Evolutionary conservation across 1,284 basidiomycete genomes (phyloP).

Genomic region (Ceratobasidium sp.): DNA sequence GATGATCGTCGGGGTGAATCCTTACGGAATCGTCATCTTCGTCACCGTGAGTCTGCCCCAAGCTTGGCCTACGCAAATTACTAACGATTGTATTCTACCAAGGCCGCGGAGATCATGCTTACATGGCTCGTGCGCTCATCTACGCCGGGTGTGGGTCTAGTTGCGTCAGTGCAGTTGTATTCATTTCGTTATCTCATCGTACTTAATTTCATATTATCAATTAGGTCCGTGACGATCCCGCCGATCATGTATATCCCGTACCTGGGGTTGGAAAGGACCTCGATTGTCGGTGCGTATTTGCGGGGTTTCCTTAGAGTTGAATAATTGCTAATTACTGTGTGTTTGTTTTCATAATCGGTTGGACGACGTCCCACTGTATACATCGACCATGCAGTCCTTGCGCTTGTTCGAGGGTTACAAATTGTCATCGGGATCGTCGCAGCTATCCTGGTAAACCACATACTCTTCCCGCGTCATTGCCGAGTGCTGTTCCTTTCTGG

Average conservation of each 20-base stretch:
- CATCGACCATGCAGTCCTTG: slow-evolving; percentile 54
- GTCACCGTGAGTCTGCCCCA: slow-evolving; percentile 54
- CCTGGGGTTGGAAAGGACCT: slow-evolving; percentile 50
- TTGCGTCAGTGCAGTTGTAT: slow-evolving; percentile 55
- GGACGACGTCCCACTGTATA: not conserved
- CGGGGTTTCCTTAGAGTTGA: not conserved
- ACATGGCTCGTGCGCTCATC: slow-evolving; percentile 60
- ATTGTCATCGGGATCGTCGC: slow-evolving; percentile 62
- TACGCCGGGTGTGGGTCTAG: slow-evolving; percentile 59
- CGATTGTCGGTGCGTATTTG: slow-evolving; percentile 53
- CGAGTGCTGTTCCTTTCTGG: slow-evolving; percentile 62
- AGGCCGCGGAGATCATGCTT: slow-evolving; percentile 58
- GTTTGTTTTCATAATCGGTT: not conserved
- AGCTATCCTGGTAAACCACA: slow-evolving; percentile 60
- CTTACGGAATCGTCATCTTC: slow-evolving; percentile 59
- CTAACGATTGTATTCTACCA: not conserved
- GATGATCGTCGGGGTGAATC: slow-evolving; percentile 51
- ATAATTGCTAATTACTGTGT: slow-evolving; percentile 2
- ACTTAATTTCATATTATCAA: not conserved
- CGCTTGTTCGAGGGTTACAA: slow-evolving; percentile 57
- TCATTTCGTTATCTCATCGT: not conserved
- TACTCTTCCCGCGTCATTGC: slow-evolving; percentile 63
- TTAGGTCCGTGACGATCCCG: slow-evolving; percentile 61
- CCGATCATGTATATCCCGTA: slow-evolving; percentile 60
- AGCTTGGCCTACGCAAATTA: not conserved